phyloP scores from a whole-genome alignment of 208 protist genomes.

The Acanthamoeba royreba region DNA sequence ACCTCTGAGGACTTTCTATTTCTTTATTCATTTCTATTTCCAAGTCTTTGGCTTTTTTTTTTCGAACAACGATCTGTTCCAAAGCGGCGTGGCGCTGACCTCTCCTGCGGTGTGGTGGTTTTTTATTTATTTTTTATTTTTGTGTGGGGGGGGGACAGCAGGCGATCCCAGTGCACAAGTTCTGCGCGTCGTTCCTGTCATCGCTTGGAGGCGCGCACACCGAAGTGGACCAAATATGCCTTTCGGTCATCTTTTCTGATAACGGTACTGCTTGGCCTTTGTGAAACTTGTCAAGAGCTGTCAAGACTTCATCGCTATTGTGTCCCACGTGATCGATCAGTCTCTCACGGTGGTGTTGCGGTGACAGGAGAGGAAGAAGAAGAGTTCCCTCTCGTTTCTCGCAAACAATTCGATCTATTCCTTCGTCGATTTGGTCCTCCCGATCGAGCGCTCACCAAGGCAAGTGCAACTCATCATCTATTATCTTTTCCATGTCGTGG shows the following conservation, averaged over 20 bases:
- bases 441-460: neutral
- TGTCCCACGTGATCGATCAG: too few species aligned
- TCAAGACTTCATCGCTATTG: too few species aligned
- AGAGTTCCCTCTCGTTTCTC: slow-evolving; percentile 4
- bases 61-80: too few species aligned
- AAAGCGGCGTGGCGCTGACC: too few species aligned
- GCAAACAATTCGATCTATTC: slow-evolving; percentile 32
- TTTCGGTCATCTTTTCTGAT: slow-evolving; percentile 37
- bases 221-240: slow-evolving; percentile 11
- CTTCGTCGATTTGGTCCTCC: slow-evolving; percentile 12
- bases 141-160: neutral
- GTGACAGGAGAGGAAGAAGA: slow-evolving; percentile 10
- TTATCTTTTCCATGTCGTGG: neutral
- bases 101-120: too few species aligned
- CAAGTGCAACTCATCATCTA: neutral
- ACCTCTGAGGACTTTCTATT: neutral
- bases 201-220: neutral
- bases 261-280: too few species aligned
- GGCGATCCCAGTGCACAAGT: slow-evolving; percentile 17
- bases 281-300: too few species aligned
- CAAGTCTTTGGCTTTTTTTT: too few species aligned
- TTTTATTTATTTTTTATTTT: too few species aligned
- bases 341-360: neutral
- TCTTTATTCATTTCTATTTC: too few species aligned
- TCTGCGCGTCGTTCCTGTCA: slow-evolving; percentile 5